A percentile compares a stretch with the other conserved stretches of the same genome.
Conservation (phyloP, 140 eudicot species). For the Ambrosia hybrid region DNA sequence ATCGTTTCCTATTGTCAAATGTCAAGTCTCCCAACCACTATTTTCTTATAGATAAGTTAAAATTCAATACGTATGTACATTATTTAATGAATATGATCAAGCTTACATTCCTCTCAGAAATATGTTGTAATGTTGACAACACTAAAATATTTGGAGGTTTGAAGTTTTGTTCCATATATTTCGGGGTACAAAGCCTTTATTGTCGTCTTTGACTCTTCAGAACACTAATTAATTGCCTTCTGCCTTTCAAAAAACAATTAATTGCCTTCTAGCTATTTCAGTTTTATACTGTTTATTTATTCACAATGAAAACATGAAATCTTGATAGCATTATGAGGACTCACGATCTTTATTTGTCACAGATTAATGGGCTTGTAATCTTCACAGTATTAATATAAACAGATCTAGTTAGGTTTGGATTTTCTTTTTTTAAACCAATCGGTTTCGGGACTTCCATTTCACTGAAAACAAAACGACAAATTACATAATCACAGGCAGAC, state of each 20-base stretch:
- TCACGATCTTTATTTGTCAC: too few relatives aligned
- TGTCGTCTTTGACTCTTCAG: conserved; percentile 11
- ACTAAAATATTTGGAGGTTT: neutral
- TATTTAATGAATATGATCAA: neutral
- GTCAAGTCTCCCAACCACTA: neutral
- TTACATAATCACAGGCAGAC: too few relatives aligned
- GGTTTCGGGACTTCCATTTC: too few relatives aligned
- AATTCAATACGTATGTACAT: neutral
- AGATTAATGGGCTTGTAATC: too few relatives aligned
- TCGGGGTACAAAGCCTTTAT: conserved; percentile 3
- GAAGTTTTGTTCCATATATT: neutral
- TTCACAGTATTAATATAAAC: neutral
- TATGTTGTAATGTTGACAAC: neutral
- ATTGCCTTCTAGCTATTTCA: neutral
- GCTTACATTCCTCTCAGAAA: neutral
- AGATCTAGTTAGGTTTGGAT: neutral
- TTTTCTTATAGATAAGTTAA: neutral
- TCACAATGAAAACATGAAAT: neutral
- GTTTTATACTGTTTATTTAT: neutral
- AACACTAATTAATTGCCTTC: neutral
- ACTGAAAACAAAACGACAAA: too few relatives aligned
- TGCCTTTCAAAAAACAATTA: neutral
- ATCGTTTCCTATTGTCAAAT: too few relatives aligned
- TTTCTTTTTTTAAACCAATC: too few relatives aligned
- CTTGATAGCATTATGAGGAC: too few relatives aligned